Evolutionary conservation across 371 early-diverging fungal species (phyloP).

Genomic region (Mortierella sp.): DNA sequence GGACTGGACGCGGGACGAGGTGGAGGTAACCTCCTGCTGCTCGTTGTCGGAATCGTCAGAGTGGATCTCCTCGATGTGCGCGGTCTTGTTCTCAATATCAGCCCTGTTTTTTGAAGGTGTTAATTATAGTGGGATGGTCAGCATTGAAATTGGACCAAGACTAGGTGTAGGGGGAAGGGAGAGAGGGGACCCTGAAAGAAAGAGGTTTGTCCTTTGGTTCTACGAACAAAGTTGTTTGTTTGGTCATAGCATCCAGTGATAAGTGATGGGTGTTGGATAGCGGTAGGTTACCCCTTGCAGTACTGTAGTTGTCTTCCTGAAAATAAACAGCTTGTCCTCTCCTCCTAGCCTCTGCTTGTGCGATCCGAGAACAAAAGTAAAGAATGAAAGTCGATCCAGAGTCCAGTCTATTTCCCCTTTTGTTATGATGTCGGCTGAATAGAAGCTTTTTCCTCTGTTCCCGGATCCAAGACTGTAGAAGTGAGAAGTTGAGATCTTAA

Average conservation of each 20-base stretch:
- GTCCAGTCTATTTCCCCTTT: not conserved
- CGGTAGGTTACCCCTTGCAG: not conserved
- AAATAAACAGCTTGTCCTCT: not conserved
- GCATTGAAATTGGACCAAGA: not conserved
- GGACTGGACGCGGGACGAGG: slow-evolving; percentile 59
- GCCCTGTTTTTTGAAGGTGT: slow-evolving; percentile 25
- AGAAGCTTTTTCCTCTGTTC: too few species aligned
- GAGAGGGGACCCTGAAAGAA: not conserved
- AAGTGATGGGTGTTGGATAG: not conserved
- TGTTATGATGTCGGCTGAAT: not conserved
- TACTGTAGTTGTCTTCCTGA: not conserved
- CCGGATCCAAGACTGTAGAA: not conserved
- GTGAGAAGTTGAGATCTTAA: not conserved
- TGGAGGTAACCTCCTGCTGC: slow-evolving; percentile 28
- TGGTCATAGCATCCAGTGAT: not conserved
- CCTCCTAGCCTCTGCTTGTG: not conserved
- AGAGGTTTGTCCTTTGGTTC: not conserved
- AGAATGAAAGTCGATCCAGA: not conserved
- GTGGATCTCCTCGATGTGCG: slow-evolving; percentile 56
- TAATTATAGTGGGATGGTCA: not conserved
- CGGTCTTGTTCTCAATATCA: slow-evolving; percentile 60
- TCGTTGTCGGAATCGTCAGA: slow-evolving; percentile 47
- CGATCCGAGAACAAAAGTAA: not conserved
- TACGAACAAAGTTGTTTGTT: not conserved
- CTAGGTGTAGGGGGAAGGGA: too few species aligned